Percentiles rank a stretch among this genome's conserved stretches.
Conservation (phyloP, 2,329 filamentous ascomycete species). For the Stachybotrys echinatus region DNA sequence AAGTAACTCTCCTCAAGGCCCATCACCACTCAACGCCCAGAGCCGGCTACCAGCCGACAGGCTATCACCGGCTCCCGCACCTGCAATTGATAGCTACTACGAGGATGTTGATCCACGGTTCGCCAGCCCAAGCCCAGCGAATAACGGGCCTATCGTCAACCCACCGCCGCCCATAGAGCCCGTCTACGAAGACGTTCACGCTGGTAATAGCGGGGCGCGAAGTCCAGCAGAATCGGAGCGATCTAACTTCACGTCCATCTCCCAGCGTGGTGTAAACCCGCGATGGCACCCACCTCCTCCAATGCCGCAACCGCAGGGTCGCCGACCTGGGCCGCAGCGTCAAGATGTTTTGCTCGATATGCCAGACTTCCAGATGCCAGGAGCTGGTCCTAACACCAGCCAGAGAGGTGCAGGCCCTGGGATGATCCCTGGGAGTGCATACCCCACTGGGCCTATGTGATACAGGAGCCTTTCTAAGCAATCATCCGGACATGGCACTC, state of each 20-base stretch:
- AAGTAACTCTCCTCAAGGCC: conserved; percentile 37
- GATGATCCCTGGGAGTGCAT: conserved; percentile 49
- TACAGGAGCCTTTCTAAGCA: neutral
- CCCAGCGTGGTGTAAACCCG: conserved; percentile 82
- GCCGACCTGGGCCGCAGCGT: conserved; percentile 46
- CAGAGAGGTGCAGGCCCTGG: conserved; percentile 26
- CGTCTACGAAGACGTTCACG: conserved; percentile 59
- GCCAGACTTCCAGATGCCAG: conserved; percentile 76
- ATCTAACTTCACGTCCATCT: conserved; percentile 85
- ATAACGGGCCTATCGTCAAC: conserved; percentile 14
- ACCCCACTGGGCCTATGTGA: conserved; percentile 33
- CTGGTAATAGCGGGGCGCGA: conserved; percentile 44
- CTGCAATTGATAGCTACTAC: conserved; percentile 58
- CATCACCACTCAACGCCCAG: conserved; percentile 35
- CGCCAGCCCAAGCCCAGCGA: conserved; percentile 36
- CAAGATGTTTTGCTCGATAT: conserved; percentile 76
- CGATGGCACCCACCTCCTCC: conserved; percentile 62
- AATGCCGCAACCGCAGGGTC: conserved; percentile 35
- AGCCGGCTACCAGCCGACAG: conserved; percentile 26
- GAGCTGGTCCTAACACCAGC: conserved; percentile 23
- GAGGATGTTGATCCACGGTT: conserved; percentile 93
- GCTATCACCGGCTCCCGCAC: conserved; percentile 1
- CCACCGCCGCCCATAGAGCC: conserved; percentile 25
- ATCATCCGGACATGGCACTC: neutral
- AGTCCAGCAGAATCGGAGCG: conserved; percentile 75